These are phyloP conservation scores for Chiua virens DNA, from an alignment of 768 basidiomycete species.

Conservation along the genomic window DNA sequence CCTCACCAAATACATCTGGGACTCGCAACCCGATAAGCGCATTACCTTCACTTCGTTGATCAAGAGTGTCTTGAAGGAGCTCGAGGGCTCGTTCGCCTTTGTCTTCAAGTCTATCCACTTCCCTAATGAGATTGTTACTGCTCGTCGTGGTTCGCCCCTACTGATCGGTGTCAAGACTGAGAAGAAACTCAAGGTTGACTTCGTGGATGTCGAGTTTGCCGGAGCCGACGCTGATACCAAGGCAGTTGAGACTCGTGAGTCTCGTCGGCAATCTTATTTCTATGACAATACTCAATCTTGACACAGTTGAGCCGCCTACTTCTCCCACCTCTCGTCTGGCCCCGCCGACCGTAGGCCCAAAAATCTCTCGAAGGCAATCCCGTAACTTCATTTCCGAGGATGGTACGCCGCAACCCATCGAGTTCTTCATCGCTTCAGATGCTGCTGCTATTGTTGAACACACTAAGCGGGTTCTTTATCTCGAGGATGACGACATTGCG, in stretches of 20 bases:
- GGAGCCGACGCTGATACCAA: slow-evolving; percentile 63
- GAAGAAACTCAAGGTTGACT: slow-evolving; percentile 99
- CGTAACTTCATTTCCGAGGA: slow-evolving; percentile 99
- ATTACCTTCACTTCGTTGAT: slow-evolving; percentile 87
- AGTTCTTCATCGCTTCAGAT: slow-evolving; percentile 99
- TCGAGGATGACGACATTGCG: slow-evolving; percentile 98
- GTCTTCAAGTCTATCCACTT: slow-evolving; percentile 97
- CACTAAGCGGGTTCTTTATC: slow-evolving; percentile 97
- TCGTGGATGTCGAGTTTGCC: slow-evolving; percentile 96
- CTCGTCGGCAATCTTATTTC: background rate
- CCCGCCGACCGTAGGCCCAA: slow-evolving; percentile 59
- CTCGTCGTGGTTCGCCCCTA: slow-evolving; percentile 95
- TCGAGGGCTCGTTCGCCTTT: slow-evolving; percentile 98
- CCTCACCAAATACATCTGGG: slow-evolving; percentile 94
- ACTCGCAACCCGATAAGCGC: slow-evolving; percentile 84
- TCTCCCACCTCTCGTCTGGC: slow-evolving; percentile 65
- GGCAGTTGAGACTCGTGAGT: slow-evolving; percentile 42
- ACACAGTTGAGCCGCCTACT: slow-evolving; percentile 44
- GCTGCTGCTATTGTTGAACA: slow-evolving; percentile 96
- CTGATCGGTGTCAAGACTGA: slow-evolving; percentile 99
- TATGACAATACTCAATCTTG: slow-evolving; percentile 1
- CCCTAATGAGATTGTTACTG: slow-evolving; percentile 94
- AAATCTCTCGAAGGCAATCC: slow-evolving; percentile 91
- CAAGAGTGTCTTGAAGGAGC: slow-evolving; percentile 95
- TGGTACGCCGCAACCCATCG: slow-evolving; percentile 97